Conservation (phyloP, 106 monocot species). For the Posidonia australis region DNA sequence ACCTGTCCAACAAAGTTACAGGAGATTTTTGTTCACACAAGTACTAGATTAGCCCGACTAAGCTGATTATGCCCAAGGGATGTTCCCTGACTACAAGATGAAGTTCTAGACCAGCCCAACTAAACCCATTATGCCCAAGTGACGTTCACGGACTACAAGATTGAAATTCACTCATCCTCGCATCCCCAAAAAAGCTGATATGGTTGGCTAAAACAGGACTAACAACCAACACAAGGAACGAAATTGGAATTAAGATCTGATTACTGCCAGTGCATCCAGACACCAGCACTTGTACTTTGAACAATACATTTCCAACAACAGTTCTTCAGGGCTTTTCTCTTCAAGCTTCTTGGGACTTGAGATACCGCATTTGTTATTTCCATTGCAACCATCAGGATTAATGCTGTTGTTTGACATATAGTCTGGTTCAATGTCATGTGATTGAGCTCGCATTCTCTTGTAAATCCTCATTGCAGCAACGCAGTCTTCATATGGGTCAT, state of each 20-base stretch:
- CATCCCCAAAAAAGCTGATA: no score
- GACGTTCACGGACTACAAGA: no score
- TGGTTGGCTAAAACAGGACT: no score
- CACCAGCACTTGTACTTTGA: conserved; percentile 27
- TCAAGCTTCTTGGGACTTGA: neutral
- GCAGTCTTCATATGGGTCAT: conserved; percentile 23
- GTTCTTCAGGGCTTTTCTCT: conserved; percentile 8
- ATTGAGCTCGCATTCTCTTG: conserved; percentile 20
- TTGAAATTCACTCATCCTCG: no score
- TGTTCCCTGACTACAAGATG: no score
- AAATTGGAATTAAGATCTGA: no score
- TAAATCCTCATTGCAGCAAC: conserved; percentile 27
- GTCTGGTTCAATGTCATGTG: conserved; percentile 3
- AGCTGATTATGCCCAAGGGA: neutral
- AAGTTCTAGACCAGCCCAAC: no score
- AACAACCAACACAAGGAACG: no score
- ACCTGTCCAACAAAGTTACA: conserved; percentile 3
- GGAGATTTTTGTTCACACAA: neutral
- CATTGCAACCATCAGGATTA: neutral
- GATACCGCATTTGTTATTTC: neutral
- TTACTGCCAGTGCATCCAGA: conserved; percentile 5
- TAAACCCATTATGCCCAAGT: no score
- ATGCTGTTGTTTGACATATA: neutral
- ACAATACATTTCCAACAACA: conserved; percentile 19
- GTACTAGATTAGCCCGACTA: neutral